Conservation (phyloP, 2,329 filamentous ascomycete genomes). For the Aspergillus melleus region DNA sequence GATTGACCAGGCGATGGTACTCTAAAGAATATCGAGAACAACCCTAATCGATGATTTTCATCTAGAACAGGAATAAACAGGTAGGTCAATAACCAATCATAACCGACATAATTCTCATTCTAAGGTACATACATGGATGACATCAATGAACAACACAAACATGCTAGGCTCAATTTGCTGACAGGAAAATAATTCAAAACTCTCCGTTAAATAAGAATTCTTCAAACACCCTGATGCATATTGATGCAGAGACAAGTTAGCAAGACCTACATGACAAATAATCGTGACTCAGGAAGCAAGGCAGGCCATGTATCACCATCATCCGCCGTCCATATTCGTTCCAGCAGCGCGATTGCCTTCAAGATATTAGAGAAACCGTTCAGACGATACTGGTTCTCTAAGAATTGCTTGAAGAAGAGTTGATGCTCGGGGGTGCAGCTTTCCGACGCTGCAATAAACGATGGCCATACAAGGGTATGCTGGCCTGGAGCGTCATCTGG, state of each 20-base stretch:
- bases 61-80: no score
- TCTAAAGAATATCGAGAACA: no score
- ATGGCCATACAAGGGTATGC: slow-evolving; percentile 18
- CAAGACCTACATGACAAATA: slow-evolving; percentile 3
- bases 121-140: no score
- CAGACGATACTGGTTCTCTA: not conserved
- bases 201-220: no score
- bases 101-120: no score
- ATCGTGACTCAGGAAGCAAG: not conserved
- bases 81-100: no score
- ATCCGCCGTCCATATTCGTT: slow-evolving; percentile 1
- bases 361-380: slow-evolving; percentile 8
- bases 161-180: no score
- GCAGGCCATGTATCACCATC: not conserved
- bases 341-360: slow-evolving; percentile 1
- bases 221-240: no score
- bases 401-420: slow-evolving; percentile 4
- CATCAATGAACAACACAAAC: no score
- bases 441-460: slow-evolving; percentile 20
- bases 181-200: no score
- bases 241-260: not conserved
- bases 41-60: no score
- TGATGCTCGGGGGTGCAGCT: slow-evolving; percentile 4
- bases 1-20: no score
- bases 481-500: slow-evolving; percentile 5